phyloP scores from a whole-genome alignment of 495 filamentous ascomycete genomes.

The Penicillium atrosanguineum region DNA sequence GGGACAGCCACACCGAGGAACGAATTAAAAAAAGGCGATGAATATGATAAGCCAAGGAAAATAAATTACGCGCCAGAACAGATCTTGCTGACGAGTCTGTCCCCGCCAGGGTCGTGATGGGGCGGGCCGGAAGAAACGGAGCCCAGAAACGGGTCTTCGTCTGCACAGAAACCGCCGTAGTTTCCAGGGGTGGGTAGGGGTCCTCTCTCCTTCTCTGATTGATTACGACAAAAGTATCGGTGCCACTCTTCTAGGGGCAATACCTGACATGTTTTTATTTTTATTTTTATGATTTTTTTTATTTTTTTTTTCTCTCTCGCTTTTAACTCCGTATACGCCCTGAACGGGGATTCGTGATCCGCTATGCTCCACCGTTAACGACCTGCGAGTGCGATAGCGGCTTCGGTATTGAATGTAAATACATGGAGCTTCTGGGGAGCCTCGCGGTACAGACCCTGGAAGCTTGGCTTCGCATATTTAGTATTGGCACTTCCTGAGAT shows the following conservation, averaged over 20 bases:
- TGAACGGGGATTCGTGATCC: neutral
- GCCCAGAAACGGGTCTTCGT: conserved; percentile 22
- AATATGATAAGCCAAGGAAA: neutral
- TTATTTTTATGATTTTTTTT: conserved; percentile 7
- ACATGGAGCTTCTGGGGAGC: conserved; percentile 18
- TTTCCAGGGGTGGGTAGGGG: conserved; percentile 24
- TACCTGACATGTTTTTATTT: conserved; percentile 6
- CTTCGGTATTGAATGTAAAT: conserved; percentile 12
- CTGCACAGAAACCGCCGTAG: conserved; percentile 24
- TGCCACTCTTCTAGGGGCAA: neutral
- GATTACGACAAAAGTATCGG: neutral
- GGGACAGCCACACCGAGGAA: neutral
- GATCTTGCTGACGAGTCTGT: conserved; percentile 21
- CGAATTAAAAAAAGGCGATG: neutral
- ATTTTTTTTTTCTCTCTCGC: neutral
- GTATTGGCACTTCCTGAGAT: conserved; percentile 18
- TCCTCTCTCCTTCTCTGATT: conserved; percentile 4
- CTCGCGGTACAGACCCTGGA: conserved; percentile 27
- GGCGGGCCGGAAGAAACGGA: conserved; percentile 28
- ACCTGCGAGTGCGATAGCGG: conserved; percentile 16
- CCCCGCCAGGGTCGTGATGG: conserved; percentile 19
- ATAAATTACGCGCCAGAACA: conserved; percentile 1
- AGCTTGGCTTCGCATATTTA: conserved; percentile 32
- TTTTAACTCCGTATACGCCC: neutral
- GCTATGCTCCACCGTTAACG: conserved; percentile 8